A percentile compares a stretch with the other conserved stretches of the same genome.
Conservation (phyloP, 169 alveolate species). For the Eimeria sp. region DNA sequence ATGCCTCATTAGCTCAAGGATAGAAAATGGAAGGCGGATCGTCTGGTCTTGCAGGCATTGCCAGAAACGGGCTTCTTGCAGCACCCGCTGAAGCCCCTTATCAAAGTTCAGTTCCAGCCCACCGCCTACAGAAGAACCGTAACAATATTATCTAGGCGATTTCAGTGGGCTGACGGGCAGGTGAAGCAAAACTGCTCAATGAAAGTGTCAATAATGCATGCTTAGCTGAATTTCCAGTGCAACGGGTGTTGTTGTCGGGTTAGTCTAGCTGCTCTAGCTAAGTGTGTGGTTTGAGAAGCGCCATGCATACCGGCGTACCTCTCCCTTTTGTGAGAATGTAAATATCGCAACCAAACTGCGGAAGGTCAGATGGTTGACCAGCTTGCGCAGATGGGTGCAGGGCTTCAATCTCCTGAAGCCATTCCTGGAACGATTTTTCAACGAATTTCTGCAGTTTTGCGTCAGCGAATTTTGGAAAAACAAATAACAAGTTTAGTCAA, state of each 20-base stretch:
- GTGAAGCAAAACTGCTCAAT: background rate
- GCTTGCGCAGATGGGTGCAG: slow-evolving; percentile 63
- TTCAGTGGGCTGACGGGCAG: background rate
- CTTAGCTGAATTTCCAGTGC: background rate
- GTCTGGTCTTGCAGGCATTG: slow-evolving; percentile 92
- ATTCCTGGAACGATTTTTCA: slow-evolving; percentile 65
- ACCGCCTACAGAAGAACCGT: slow-evolving; percentile 41
- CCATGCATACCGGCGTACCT: slow-evolving; percentile 23
- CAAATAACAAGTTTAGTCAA: background rate
- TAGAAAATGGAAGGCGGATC: slow-evolving; percentile 88
- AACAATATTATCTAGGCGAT: background rate
- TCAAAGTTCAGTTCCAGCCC: slow-evolving; percentile 93
- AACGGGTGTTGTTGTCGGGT: background rate
- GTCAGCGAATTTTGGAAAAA: background rate
- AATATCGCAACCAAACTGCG: slow-evolving; percentile 66
- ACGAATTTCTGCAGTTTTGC: slow-evolving; percentile 73
- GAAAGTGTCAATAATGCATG: background rate
- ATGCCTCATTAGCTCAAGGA: slow-evolving; percentile 88
- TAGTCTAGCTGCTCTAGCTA: background rate
- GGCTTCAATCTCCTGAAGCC: slow-evolving; percentile 82
- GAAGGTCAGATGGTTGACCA: slow-evolving; percentile 50
- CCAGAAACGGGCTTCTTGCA: slow-evolving; percentile 95
- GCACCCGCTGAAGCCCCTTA: slow-evolving; percentile 87
- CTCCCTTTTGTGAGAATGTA: slow-evolving; percentile 19
- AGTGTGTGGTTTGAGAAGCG: background rate